Evolutionary conservation across 192 early-diverging fungal genomes (phyloP), one percentile per base, ranked within the genome.

Genomic region (Thoreauomyces humboldtii): DNA sequence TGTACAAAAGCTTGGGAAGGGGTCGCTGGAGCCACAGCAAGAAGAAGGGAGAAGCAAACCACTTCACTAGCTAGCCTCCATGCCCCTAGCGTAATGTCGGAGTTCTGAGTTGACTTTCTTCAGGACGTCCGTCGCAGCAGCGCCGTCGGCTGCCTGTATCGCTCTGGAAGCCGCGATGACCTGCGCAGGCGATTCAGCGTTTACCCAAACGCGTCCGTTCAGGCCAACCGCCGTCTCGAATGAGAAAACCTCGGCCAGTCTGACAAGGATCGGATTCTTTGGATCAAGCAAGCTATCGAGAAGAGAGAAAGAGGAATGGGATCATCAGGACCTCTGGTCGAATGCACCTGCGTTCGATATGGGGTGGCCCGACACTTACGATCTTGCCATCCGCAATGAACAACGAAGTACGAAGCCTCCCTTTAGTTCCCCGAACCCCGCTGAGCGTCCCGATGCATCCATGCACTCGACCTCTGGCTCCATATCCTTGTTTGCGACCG

Each of bases 201-300:
- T 88, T 53, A 99, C 71, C 95, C 97, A 99, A 33, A 98, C 83
- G 22, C 90, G 85, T 17, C 97, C 97, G 67, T 99, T 99, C 69
- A 95, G 81, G 4, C 95, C 97, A 29, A 95, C 82, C 0, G 94
- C 93, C 4, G 81, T 80, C 70, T 99, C 94, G 67, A 95, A 95
- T 1, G 92, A 82, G 31, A 93, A 67, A 2, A 85, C 68, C 15
- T 83, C 70, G 9, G 88, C 90, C 41, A 97, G 77, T 4, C 83
- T 69, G n/a, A 69, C 48, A 21, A 97, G 77, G 14, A 97, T 78
- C 19, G 88, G 77, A 15, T 86, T 86, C 28, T 81, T 75, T 6
- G 91, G 87, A 58, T 87, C 78, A 9, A 92, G 66, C 59, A 93
- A 67, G 27, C 90, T 91, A 61, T 48, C 52, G 2, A 29, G 6